These are phyloP conservation scores for Chlorella vulgaris DNA, from an alignment of 139 green algal species.

Conservation along the genomic window DNA sequence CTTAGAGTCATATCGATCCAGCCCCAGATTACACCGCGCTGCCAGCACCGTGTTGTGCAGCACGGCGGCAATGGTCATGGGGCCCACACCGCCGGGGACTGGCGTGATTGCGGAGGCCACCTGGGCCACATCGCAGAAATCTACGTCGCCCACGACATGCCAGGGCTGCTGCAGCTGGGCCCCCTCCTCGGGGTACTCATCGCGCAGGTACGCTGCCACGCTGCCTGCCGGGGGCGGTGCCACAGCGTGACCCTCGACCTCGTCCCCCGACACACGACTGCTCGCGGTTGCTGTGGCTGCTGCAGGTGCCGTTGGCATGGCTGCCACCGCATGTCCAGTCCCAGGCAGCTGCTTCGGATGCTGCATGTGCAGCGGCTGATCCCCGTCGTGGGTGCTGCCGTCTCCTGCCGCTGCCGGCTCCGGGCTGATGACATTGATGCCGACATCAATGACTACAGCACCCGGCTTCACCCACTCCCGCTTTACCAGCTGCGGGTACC, in stretches of 20 bases:
- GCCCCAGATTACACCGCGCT: slow-evolving; percentile 18
- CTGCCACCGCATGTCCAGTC: neutral
- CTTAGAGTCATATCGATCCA: neutral
- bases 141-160: slow-evolving; percentile 87
- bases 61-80: slow-evolving; percentile 98
- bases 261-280: neutral
- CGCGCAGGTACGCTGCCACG: neutral
- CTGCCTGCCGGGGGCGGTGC: too few relatives aligned
- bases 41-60: slow-evolving; percentile 74
- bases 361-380: neutral
- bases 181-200: neutral
- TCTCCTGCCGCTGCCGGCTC: neutral
- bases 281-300: neutral
- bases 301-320: neutral
- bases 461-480: slow-evolving; percentile 93
- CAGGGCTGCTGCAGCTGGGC: slow-evolving; percentile 16
- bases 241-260: too few relatives aligned
- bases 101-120: slow-evolving; percentile 88
- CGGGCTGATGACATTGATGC: slow-evolving; percentile 92
- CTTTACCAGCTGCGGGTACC: slow-evolving; percentile 62
- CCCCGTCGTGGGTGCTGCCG: neutral
- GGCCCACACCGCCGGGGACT: slow-evolving; percentile 95
- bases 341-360: neutral
- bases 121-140: slow-evolving; percentile 67
- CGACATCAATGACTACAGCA: slow-evolving; percentile 92